Conservation (phyloP, 2,329 filamentous ascomycete genomes). For the Pochonia chlamydosporia region DNA sequence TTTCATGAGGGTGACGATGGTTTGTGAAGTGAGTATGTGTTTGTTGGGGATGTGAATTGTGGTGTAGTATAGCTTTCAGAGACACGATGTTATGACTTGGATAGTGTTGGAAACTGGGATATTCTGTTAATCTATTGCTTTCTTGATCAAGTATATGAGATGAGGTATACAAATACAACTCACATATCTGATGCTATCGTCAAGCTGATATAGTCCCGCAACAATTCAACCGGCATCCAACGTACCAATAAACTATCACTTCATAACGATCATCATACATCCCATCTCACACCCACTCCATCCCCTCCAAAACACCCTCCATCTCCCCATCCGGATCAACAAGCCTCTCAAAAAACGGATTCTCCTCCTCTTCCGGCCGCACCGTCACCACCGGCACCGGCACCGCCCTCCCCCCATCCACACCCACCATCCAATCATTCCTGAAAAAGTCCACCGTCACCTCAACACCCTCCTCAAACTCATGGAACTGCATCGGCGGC, state of each 20-base stretch:
- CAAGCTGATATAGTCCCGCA: too few species aligned
- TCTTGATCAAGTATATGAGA: too few species aligned
- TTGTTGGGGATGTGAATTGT: neutral
- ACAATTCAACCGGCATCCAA: too few species aligned
- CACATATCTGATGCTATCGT: too few species aligned
- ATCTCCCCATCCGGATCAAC: neutral
- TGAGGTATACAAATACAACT: too few species aligned
- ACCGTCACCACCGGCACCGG: neutral
- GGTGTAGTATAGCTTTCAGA: too few species aligned
- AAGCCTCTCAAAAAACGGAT: neutral
- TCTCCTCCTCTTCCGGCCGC: neutral
- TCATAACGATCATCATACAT: too few species aligned
- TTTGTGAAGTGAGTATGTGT: neutral
- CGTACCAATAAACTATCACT: too few species aligned
- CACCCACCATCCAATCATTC: neutral
- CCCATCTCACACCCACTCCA: too few species aligned
- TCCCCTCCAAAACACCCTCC: neutral
- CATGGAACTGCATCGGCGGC: constrained; percentile 1
- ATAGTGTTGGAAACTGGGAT: too few species aligned
- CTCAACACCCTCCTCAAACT: neutral
- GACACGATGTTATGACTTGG: too few species aligned
- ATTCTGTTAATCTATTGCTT: too few species aligned
- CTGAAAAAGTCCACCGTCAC: constrained; percentile 1
- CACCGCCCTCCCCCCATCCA: neutral
- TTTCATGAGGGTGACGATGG: constrained; percentile 25